Evolutionary conservation across 352 stramenopile genomes (phyloP).

Genomic region (Aphanomyces cochlioides): DNA sequence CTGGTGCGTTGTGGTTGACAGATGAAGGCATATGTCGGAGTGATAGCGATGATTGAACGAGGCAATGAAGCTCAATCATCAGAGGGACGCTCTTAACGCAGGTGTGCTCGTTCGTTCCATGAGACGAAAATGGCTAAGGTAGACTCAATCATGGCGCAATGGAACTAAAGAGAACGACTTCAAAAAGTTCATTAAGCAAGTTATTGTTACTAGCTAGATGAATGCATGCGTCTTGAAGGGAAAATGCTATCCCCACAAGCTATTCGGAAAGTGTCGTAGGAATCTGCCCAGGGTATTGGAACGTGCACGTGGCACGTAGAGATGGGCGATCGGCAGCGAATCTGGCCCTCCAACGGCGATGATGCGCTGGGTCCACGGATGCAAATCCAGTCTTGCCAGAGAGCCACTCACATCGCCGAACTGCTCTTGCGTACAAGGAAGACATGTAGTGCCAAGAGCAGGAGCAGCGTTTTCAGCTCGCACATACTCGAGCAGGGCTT

Average conservation of each 20-base stretch:
- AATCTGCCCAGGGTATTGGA: conserved; percentile 33
- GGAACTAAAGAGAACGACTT: no score
- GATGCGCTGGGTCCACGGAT: conserved; percentile 34
- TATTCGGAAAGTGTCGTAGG: conserved; percentile 30
- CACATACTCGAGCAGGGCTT: conserved; percentile 36
- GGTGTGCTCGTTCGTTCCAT: no score
- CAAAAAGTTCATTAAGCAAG: no score
- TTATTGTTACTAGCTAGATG: background rate
- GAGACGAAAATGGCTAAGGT: no score
- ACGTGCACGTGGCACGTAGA: conserved; percentile 34
- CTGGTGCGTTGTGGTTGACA: no score
- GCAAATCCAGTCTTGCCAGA: conserved; percentile 22
- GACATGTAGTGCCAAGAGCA: conserved; percentile 32
- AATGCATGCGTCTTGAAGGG: conserved; percentile 24
- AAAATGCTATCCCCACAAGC: conserved; percentile 34
- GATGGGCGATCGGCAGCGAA: conserved; percentile 30
- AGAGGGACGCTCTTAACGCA: no score
- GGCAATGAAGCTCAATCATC: no score
- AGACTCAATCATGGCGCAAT: no score
- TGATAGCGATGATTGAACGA: no score
- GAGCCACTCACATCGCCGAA: conserved; percentile 21
- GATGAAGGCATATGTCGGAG: no score
- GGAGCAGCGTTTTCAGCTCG: conserved; percentile 20
- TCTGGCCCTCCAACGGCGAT: conserved; percentile 31
- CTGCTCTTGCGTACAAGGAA: conserved; percentile 33